Evolutionary conservation across 768 basidiomycete genomes (phyloP), one percentile per base, ranked within the genome.

Genomic region (Agrocybe praecox): DNA sequence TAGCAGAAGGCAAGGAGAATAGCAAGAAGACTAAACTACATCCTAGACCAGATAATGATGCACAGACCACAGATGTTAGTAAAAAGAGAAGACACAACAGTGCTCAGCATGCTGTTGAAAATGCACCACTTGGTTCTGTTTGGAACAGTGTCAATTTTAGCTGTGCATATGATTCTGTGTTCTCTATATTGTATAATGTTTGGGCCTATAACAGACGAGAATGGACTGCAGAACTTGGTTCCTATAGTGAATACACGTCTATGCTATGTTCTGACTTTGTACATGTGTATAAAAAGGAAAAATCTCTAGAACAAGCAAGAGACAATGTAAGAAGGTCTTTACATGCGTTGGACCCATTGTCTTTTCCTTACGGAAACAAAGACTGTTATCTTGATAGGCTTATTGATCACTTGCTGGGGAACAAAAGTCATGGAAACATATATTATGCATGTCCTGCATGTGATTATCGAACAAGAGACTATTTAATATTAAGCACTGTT

Each of bases 91-190:
- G 12, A 29, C 33, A 6, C 33, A 4, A 50, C 32, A 50, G 47
- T 2, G 36, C 19, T 10, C 22, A 43, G 29, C n/a, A n/a, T n/a
- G n/a, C n/a, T 60, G 56, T 48, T 26, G 34, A 15, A 59, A 48
- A 15, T 26, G 21, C 9, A 34, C 48, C 34, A 26, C 8, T 23
- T 19, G 8, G 15, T 15, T 61, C 61, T 3, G 21, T 33, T 7
- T 71, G 67, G 66, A 57, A 66, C 50, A 42, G 19, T 17, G 12
- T 33, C 14, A 56, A 67, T 51, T 63, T 59, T 48, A 67, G 67
- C 36, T 70, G 64, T 54, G 60, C 64, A 24, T 72, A 69, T 62
- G 69, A 70, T n/a, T n/a, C n/a, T n/a, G n/a, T n/a, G n/a, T n/a
- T n/a, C n/a, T n/a, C n/a, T n/a, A n/a, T n/a, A n/a, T 58, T 69